Evolutionary conservation across 1,284 basidiomycete species (phyloP).

Genomic region (Trametes sp.): DNA sequence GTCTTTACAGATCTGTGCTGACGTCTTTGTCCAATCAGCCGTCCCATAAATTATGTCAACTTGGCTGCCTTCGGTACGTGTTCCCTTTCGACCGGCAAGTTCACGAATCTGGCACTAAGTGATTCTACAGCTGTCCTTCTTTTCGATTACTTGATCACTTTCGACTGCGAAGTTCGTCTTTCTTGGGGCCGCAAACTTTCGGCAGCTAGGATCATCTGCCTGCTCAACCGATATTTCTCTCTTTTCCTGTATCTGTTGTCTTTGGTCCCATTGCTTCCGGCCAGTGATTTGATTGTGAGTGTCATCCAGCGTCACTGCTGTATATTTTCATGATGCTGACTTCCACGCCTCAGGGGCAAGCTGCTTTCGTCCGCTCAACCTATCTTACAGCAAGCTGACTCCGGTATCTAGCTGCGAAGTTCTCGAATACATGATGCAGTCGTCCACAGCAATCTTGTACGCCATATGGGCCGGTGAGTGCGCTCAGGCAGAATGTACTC

Average conservation of each 20-base stretch:
- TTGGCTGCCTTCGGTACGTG: slow-evolving; percentile 28
- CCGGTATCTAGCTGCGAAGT: slow-evolving; percentile 19
- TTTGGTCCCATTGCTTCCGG: slow-evolving; percentile 23
- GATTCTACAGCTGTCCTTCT: slow-evolving; percentile 16
- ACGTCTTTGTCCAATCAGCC: neutral
- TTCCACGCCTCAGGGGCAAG: slow-evolving; percentile 14
- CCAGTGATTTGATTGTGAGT: slow-evolving; percentile 15
- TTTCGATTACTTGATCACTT: slow-evolving; percentile 23
- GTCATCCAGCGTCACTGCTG: neutral
- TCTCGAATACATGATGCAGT: slow-evolving; percentile 11
- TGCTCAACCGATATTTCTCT: slow-evolving; percentile 26
- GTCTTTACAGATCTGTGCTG: neutral
- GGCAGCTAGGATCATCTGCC: slow-evolving; percentile 21
- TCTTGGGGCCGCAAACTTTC: slow-evolving; percentile 25
- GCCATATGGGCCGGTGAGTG: slow-evolving; percentile 28
- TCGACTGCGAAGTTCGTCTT: slow-evolving; percentile 29
- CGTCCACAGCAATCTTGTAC: slow-evolving; percentile 17
- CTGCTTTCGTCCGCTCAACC: too few relatives aligned
- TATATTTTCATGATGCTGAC: neutral
- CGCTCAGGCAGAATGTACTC: too few relatives aligned
- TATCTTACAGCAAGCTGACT: too few relatives aligned
- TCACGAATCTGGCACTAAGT: too few relatives aligned
- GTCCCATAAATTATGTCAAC: slow-evolving; percentile 22
- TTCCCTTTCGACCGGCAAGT: too few relatives aligned
- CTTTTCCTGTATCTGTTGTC: slow-evolving; percentile 21